Percentiles rank a stretch among this genome's conserved stretches.
Evolutionary conservation across 1,139 yeast species (phyloP).

Genomic region (Magnusiomyces suaveolens): DNA sequence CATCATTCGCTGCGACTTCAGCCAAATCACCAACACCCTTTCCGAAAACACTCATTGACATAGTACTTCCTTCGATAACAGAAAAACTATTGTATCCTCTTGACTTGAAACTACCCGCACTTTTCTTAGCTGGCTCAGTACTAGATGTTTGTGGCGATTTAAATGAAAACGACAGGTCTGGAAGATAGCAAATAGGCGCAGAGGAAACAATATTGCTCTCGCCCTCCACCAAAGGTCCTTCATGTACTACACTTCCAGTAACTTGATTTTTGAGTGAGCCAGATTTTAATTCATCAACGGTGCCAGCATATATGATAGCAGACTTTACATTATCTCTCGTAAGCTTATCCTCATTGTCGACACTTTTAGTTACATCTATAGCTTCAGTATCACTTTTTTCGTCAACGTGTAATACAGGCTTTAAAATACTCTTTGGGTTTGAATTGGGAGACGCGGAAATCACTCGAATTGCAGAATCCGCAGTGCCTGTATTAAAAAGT

Average conservation of each 20-base stretch:
- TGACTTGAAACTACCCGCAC: too few relatives aligned
- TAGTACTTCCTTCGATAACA: neutral
- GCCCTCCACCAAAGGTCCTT: neutral
- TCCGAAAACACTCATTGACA: neutral
- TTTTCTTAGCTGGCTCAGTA: neutral
- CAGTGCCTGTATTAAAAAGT: neutral
- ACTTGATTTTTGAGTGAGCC: neutral
- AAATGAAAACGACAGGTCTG: neutral
- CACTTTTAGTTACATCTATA: neutral
- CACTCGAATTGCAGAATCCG: neutral
- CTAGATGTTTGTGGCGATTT: neutral
- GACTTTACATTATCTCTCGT: neutral
- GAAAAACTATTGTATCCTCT: too few relatives aligned
- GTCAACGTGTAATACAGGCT: neutral
- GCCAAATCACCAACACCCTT: neutral
- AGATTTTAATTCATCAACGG: neutral
- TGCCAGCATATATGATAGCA: neutral
- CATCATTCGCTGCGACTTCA: neutral
- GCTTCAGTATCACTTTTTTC: neutral
- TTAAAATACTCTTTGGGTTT: neutral
- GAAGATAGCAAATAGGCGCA: neutral
- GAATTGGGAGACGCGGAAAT: conserved; percentile 1
- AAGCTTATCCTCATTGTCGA: neutral
- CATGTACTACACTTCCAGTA: neutral
- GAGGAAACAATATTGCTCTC: neutral